phyloP scores from a whole-genome alignment of 1,284 basidiomycete species.

The Puccinia novopanici region DNA sequence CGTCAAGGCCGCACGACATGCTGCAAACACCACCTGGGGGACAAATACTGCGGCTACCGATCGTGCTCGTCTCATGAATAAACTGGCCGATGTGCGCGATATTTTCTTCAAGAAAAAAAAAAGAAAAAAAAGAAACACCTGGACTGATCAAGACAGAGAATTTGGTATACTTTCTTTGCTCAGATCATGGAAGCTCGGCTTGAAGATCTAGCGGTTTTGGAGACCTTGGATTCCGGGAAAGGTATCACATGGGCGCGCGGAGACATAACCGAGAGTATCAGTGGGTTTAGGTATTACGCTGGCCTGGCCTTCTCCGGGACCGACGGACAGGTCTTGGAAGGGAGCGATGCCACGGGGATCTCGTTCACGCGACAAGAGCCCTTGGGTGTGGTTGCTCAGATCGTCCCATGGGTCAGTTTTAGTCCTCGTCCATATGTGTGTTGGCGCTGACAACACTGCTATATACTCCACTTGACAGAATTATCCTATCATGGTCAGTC shows the following conservation, averaged over 20 bases:
- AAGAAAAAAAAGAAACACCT: background rate
- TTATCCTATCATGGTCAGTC: conserved; percentile 53
- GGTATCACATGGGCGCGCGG: conserved; percentile 52
- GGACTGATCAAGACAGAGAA: background rate
- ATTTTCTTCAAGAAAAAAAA: background rate
- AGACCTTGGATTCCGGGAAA: conserved; percentile 53
- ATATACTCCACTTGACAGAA: conserved; percentile 24
- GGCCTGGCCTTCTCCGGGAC: conserved; percentile 51
- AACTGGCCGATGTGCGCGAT: conserved; percentile 49
- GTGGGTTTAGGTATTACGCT: conserved; percentile 53
- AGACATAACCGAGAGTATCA: conserved; percentile 53
- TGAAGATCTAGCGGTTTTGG: conserved; percentile 52
- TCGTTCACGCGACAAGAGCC: conserved; percentile 58
- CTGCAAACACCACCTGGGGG: conserved; percentile 52
- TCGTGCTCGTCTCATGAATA: conserved; percentile 51
- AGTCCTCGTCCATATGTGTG: background rate
- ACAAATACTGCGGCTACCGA: conserved; percentile 45
- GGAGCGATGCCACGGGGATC: conserved; percentile 56
- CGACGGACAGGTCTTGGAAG: conserved; percentile 58
- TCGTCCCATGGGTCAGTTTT: conserved; percentile 45
- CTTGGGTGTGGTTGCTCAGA: conserved; percentile 57
- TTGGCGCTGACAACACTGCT: background rate
- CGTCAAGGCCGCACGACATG: conserved; percentile 51
- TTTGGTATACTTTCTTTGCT: background rate
- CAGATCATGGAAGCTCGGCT: conserved; percentile 52